A percentile compares a stretch with the other conserved stretches of the same genome.
Conservation (phyloP, 1,284 basidiomycete species). For the Ustilago lituana region DNA sequence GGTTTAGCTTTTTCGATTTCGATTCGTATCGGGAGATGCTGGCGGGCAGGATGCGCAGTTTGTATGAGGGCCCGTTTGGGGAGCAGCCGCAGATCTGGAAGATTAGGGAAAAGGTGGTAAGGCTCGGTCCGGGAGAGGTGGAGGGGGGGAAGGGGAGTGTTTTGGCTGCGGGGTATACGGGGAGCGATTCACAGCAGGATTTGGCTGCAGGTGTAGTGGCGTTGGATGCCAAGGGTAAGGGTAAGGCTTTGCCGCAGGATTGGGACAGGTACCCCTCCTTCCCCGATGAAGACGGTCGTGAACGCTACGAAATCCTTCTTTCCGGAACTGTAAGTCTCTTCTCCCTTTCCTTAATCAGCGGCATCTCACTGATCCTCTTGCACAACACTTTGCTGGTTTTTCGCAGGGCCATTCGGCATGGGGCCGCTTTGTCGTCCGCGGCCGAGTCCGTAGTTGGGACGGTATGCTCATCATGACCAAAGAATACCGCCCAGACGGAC, state of each 20-base stretch:
- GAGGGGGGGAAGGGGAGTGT: conserved; percentile 42
- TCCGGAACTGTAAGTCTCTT: conserved; percentile 65
- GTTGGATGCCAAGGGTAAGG: conserved; percentile 34
- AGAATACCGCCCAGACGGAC: conserved; percentile 70
- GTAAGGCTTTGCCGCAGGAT: conserved; percentile 33
- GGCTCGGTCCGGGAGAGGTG: conserved; percentile 27
- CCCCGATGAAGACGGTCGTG: conserved; percentile 42
- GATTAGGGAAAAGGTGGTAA: conserved; percentile 70
- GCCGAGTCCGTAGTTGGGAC: conserved; percentile 71
- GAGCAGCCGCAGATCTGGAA: conserved; percentile 73
- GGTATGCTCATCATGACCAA: conserved; percentile 71
- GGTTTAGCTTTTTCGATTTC: conserved; percentile 72
- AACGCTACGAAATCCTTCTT: conserved; percentile 68
- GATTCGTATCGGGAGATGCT: conserved; percentile 71
- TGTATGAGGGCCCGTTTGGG: conserved; percentile 71
- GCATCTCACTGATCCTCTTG: no score
- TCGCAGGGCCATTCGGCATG: conserved; percentile 70
- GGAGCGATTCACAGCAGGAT: conserved; percentile 8
- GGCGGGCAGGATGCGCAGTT: conserved; percentile 69
- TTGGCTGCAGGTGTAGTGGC: neutral
- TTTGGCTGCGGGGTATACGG: conserved; percentile 35
- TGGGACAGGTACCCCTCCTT: conserved; percentile 43
- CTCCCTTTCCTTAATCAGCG: no score
- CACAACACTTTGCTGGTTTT: no score
- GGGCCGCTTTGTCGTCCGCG: conserved; percentile 70